These are phyloP conservation scores for Berberis vulgaris DNA, from an alignment of 164 flowering plant species.

Conservation along the genomic window DNA sequence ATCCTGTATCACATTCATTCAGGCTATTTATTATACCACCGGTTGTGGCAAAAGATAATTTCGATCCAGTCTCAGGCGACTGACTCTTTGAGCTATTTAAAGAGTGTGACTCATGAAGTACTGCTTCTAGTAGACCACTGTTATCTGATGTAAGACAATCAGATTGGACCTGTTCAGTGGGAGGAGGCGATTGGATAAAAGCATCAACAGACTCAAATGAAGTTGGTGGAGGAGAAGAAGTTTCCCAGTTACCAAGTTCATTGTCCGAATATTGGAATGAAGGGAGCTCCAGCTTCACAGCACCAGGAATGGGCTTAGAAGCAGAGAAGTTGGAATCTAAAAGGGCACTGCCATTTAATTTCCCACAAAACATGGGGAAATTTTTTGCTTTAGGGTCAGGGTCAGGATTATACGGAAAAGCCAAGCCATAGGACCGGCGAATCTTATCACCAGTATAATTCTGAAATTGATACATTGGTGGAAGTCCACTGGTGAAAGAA, in stretches of 20 bases:
- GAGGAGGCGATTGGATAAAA: constrained; percentile 24
- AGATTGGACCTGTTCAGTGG: constrained; percentile 25
- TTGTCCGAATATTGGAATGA: constrained; percentile 92
- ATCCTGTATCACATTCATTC: constrained; percentile 22
- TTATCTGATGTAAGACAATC: constrained; percentile 43
- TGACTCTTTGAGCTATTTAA: constrained; percentile 33
- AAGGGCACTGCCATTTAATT: constrained; percentile 67
- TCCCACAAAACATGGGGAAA: constrained; percentile 16
- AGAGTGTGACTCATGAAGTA: constrained; percentile 45
- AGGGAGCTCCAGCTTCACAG: constrained; percentile 99
- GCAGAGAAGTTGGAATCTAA: constrained; percentile 79
- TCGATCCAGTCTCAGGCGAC: constrained; percentile 40
- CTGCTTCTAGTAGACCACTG: constrained; percentile 64
- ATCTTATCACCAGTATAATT: constrained; percentile 28
- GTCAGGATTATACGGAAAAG: constrained; percentile 31
- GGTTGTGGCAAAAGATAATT: constrained; percentile 34
- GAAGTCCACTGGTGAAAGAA: constrained; percentile 20
- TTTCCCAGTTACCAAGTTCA: constrained; percentile 52
- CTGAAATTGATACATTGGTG: constrained; percentile 33
- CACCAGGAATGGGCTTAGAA: constrained; percentile 57
- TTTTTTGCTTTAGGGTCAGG: constrained; percentile 18
- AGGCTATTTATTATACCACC: constrained; percentile 28
- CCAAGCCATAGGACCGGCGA: constrained; percentile 31
- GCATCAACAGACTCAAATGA: constrained; percentile 19
- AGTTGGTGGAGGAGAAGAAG: constrained; percentile 14